These are phyloP conservation scores for Ajuga reptans DNA, from an alignment of 305 asterid genomes.

Conservation along the genomic window DNA sequence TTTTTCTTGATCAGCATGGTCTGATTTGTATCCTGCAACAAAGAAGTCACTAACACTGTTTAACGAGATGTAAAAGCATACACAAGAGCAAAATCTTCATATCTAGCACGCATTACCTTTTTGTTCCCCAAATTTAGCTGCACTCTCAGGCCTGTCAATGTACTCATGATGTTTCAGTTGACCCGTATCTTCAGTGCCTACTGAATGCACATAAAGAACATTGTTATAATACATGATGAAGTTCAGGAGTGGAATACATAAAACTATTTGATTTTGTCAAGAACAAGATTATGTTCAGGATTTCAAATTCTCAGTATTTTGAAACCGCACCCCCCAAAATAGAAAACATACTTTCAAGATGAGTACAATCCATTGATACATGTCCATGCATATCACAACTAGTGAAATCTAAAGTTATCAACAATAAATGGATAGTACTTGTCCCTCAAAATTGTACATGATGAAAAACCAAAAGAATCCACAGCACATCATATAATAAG, in stretches of 20 bases:
- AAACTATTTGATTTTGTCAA: background rate
- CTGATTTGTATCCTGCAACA: conserved; percentile 32
- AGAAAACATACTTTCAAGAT: background rate
- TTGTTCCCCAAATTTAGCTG: conserved; percentile 31
- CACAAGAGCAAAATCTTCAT: background rate
- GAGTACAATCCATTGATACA: background rate
- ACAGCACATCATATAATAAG: background rate
- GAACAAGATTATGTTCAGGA: background rate
- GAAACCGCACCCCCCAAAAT: background rate
- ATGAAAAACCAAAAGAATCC: conserved; percentile 5
- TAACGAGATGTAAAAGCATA: background rate
- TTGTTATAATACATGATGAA: background rate
- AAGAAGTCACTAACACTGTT: background rate
- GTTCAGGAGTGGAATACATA: background rate
- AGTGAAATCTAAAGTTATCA: background rate
- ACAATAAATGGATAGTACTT: background rate
- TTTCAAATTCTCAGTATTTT: background rate
- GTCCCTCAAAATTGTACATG: background rate
- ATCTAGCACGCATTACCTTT: conserved; percentile 26
- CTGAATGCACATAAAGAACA: conserved; percentile 4
- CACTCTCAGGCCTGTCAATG: conserved; percentile 16
- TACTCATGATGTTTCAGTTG: conserved; percentile 23
- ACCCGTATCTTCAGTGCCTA: conserved; percentile 28
- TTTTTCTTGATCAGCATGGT: conserved; percentile 31
- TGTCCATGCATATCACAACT: background rate